Conservation (phyloP, 2,329 filamentous ascomycete genomes). For the Cladophialophora yegresii region DNA sequence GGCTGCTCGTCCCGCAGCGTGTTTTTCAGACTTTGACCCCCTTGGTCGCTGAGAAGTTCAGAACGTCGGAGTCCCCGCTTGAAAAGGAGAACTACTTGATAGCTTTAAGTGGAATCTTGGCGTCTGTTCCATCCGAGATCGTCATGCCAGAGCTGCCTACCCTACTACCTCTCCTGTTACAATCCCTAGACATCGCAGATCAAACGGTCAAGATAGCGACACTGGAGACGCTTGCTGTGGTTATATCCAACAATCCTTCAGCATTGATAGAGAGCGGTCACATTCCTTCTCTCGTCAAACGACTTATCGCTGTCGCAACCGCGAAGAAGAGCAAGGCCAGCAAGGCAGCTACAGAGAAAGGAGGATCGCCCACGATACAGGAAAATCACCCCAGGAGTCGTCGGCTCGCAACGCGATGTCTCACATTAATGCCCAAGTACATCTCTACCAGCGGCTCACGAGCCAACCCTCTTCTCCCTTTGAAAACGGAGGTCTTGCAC, state of each 20-base stretch:
- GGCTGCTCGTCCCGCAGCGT: slow-evolving; percentile 64
- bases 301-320: slow-evolving; percentile 55
- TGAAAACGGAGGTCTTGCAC: slow-evolving; percentile 59
- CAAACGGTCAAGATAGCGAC: slow-evolving; percentile 61
- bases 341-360: slow-evolving; percentile 25
- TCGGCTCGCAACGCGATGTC: slow-evolving; percentile 33
- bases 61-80: slow-evolving; percentile 43
- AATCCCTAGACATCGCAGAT: slow-evolving; percentile 59
- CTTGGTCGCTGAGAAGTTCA: slow-evolving; percentile 57
- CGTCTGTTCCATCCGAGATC: slow-evolving; percentile 61
- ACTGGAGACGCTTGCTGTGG: slow-evolving; percentile 59
- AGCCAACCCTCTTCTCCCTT: slow-evolving; percentile 54
- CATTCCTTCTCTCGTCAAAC: slow-evolving; percentile 57
- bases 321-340: slow-evolving; percentile 32
- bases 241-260: slow-evolving; percentile 59
- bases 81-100: slow-evolving; percentile 64
- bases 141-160: slow-evolving; percentile 61
- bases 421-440: slow-evolving; percentile 34
- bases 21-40: slow-evolving; percentile 63
- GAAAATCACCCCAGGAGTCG: slow-evolving; percentile 33
- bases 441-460: slow-evolving; percentile 40
- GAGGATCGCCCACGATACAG: slow-evolving; percentile 34
- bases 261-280: slow-evolving; percentile 58
- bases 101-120: slow-evolving; percentile 63
- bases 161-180: slow-evolving; percentile 62